Evolutionary conservation across 805 yeast species (phyloP).

Genomic region (Wickerhamomyces canadensis): DNA sequence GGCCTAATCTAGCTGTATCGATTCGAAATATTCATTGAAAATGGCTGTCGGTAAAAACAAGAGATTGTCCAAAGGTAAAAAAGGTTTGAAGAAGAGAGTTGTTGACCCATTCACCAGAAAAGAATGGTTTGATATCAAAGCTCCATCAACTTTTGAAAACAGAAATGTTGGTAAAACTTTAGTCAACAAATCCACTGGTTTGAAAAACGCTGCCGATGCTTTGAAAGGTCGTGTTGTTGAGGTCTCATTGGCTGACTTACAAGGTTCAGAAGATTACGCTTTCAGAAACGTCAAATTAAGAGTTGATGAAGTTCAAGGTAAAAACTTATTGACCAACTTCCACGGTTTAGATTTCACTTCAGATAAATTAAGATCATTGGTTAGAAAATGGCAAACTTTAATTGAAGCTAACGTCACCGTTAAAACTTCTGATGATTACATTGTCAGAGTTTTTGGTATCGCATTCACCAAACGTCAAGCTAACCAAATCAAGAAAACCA

Average conservation of each 20-base stretch:
- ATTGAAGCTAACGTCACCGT: constrained; percentile 98
- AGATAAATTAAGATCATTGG: constrained; percentile 95
- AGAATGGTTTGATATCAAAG: constrained; percentile 2
- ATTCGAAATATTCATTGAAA: too few relatives aligned
- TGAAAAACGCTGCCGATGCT: constrained; percentile 96
- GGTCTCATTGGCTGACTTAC: constrained; percentile 93
- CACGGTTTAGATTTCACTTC: constrained; percentile 98
- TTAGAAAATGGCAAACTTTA: constrained; percentile 98
- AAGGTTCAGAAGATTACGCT: constrained; percentile 98
- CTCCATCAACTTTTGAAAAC: constrained; percentile 2
- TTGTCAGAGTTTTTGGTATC: constrained; percentile 91
- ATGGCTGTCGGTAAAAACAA: constrained; percentile 80
- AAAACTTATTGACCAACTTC: constrained; percentile 98
- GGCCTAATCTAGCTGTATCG: too few relatives aligned
- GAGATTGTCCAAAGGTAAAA: constrained; percentile 80
- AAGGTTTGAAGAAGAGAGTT: constrained; percentile 97
- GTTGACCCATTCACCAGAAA: constrained; percentile 88
- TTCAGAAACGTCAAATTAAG: constrained; percentile 96
- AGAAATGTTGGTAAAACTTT: constrained; percentile 97
- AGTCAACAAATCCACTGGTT: constrained; percentile 97
- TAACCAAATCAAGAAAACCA: constrained; percentile 95
- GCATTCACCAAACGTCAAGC: constrained; percentile 98
- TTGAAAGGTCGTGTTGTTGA: constrained; percentile 97
- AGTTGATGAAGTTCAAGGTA: constrained; percentile 99
- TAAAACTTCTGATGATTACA: constrained; percentile 97